These are phyloP conservation scores for Arthroderma sp. DNA, from an alignment of 2,329 filamentous ascomycete species.

Conservation along the genomic window DNA sequence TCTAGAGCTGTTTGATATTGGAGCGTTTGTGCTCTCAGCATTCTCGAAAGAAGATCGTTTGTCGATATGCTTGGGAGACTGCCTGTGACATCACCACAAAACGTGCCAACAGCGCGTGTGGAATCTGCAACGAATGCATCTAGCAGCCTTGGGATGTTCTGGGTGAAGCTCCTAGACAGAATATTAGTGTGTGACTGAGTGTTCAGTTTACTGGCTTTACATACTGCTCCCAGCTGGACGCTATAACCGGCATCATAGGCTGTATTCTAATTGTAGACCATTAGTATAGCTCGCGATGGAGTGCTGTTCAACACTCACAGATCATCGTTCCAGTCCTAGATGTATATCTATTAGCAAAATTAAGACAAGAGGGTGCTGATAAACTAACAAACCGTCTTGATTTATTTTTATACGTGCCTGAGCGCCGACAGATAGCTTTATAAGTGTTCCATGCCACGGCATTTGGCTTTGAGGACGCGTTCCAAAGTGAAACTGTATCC, in stretches of 20 bases:
- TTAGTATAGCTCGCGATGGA: neutral
- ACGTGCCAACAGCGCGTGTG: neutral
- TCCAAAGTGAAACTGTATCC: neutral
- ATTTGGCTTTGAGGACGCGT: neutral
- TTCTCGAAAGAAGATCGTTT: neutral
- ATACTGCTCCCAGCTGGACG: slow-evolving; percentile 6
- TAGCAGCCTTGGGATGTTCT: slow-evolving; percentile 1
- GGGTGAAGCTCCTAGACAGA: slow-evolving; percentile 1
- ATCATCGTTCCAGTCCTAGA: slow-evolving; percentile 7
- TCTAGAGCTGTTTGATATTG: neutral
- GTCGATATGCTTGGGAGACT: neutral
- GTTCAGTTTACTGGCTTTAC: neutral
- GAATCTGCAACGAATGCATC: neutral
- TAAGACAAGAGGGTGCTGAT: neutral
- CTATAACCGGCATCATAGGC: slow-evolving; percentile 6
- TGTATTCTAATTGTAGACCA: neutral
- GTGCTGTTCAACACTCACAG: slow-evolving; percentile 2
- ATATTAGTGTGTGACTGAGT: neutral
- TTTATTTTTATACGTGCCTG: slow-evolving; percentile 33
- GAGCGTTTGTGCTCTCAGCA: neutral
- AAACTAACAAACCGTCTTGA: slow-evolving; percentile 18
- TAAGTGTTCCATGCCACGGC: slow-evolving; percentile 42
- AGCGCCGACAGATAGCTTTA: slow-evolving; percentile 41
- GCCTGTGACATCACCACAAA: neutral
- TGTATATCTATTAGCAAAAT: neutral